These are phyloP conservation scores for Penicillium desertorum DNA, from an alignment of 495 filamentous ascomycete genomes.

Conservation along the genomic window DNA sequence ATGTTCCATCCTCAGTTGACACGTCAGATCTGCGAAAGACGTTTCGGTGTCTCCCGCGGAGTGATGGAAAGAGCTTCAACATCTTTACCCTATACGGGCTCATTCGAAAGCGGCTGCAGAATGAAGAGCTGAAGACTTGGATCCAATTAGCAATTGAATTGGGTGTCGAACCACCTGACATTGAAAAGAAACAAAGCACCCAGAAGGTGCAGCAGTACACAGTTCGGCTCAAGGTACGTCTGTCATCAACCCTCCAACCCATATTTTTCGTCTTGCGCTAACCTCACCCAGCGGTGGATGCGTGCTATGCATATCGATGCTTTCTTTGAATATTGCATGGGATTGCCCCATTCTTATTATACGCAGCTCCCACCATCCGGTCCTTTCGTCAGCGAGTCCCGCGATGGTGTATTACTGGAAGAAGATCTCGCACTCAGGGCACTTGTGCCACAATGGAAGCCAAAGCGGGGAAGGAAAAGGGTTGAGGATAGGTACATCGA, in stretches of 20 bases:
- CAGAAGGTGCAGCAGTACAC: slow-evolving; percentile 99
- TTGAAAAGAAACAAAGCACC: slow-evolving; percentile 84
- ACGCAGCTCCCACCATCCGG: slow-evolving; percentile 69
- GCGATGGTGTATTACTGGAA: slow-evolving; percentile 86
- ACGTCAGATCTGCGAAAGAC: slow-evolving; percentile 71
- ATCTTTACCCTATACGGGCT: slow-evolving; percentile 79
- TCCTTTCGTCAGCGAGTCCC: slow-evolving; percentile 61
- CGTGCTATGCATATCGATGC: slow-evolving; percentile 96
- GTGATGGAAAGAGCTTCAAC: slow-evolving; percentile 89
- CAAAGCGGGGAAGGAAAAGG: slow-evolving; percentile 82
- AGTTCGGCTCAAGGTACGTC: slow-evolving; percentile 80
- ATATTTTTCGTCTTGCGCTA: slow-evolving; percentile 9
- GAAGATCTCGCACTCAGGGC: slow-evolving; percentile 92
- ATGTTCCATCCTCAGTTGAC: slow-evolving; percentile 68
- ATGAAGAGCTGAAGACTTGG: slow-evolving; percentile 95
- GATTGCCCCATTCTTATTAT: slow-evolving; percentile 80
- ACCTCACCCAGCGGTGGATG: slow-evolving; percentile 78
- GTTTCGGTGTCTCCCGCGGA: slow-evolving; percentile 83
- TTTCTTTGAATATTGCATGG: slow-evolving; percentile 89
- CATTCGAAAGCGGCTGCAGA: slow-evolving; percentile 71
- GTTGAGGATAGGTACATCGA: slow-evolving; percentile 71
- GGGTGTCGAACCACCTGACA: slow-evolving; percentile 83
- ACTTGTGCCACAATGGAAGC: slow-evolving; percentile 83
- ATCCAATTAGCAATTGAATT: slow-evolving; percentile 84
- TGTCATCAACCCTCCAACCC: background rate